Conservation (phyloP, 2,329 filamentous ascomycete species). For the Diaporthe longicolla region DNA sequence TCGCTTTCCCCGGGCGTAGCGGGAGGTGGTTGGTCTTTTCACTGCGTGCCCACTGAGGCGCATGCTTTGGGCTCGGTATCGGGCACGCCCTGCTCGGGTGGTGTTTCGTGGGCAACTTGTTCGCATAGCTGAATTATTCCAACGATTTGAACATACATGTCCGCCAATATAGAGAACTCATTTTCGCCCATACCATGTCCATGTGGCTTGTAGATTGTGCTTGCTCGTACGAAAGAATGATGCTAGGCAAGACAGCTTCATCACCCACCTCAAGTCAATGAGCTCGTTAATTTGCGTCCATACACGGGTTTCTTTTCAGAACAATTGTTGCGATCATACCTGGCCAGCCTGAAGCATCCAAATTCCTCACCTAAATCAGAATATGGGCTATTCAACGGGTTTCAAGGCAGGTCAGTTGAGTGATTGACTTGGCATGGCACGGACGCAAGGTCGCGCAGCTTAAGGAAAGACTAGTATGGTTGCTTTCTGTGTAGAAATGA, state of each 20-base stretch:
- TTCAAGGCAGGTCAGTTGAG: background rate
- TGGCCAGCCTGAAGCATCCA: background rate
- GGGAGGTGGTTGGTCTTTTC: constrained; percentile 23
- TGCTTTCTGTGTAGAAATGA: background rate
- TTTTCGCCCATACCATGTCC: background rate
- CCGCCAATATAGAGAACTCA: constrained; percentile 4
- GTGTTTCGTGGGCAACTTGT: constrained; percentile 22
- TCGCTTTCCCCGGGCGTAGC: constrained; percentile 6
- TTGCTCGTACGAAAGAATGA: background rate
- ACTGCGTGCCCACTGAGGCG: constrained; percentile 11
- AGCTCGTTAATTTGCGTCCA: background rate
- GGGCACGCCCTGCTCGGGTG: constrained; percentile 28
- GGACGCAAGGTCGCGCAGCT: background rate
- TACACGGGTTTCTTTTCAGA: too few relatives aligned
- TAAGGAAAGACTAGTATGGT: background rate
- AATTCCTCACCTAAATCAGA: background rate
- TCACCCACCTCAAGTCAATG: background rate
- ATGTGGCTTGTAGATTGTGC: background rate
- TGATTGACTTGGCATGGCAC: background rate
- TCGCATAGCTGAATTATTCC: constrained; percentile 31
- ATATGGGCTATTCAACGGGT: background rate
- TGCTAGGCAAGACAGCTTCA: background rate
- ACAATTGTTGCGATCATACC: background rate
- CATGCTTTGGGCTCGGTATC: constrained; percentile 24
- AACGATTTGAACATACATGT: constrained; percentile 2